phyloP scores from a whole-genome alignment of 2,329 filamentous ascomycete species.

The Annulohypoxylon truncatum region DNA sequence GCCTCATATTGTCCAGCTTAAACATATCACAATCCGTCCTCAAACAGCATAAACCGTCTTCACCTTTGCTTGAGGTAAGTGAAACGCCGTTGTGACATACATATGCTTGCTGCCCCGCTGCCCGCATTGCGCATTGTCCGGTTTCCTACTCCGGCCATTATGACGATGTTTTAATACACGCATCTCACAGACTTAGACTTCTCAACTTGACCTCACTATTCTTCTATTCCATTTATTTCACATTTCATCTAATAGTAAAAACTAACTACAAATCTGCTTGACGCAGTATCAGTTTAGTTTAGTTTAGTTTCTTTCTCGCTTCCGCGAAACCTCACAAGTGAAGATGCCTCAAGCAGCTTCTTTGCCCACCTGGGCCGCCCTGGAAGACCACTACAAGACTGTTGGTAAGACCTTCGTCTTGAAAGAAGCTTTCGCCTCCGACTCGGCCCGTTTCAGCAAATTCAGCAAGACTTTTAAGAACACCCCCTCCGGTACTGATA shows the following conservation, averaged over 20 bases:
- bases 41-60: constrained; percentile 8
- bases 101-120: constrained; percentile 7
- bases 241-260: background rate
- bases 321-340: constrained; percentile 27
- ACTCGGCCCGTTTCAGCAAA: constrained; percentile 88
- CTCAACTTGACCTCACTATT: background rate
- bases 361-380: constrained; percentile 86
- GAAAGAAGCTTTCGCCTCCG: constrained; percentile 91
- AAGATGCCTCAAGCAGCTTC: constrained; percentile 86
- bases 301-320: background rate
- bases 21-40: background rate
- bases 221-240: background rate
- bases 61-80: constrained; percentile 26
- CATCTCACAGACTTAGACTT: constrained; percentile 1
- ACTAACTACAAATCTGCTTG: constrained; percentile 16
- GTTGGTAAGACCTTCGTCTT: constrained; percentile 91
- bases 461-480: constrained; percentile 89
- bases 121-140: constrained; percentile 1
- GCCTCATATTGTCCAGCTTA: background rate
- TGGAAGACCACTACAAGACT: constrained; percentile 88
- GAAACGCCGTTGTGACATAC: constrained; percentile 33
- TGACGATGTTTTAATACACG: constrained; percentile 10
- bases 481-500: constrained; percentile 81
- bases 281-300: constrained; percentile 6
- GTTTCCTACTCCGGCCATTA: background rate